These are phyloP conservation scores for Aspergillus incahuasiensis DNA, from an alignment of 495 filamentous ascomycete genomes.

Conservation along the genomic window DNA sequence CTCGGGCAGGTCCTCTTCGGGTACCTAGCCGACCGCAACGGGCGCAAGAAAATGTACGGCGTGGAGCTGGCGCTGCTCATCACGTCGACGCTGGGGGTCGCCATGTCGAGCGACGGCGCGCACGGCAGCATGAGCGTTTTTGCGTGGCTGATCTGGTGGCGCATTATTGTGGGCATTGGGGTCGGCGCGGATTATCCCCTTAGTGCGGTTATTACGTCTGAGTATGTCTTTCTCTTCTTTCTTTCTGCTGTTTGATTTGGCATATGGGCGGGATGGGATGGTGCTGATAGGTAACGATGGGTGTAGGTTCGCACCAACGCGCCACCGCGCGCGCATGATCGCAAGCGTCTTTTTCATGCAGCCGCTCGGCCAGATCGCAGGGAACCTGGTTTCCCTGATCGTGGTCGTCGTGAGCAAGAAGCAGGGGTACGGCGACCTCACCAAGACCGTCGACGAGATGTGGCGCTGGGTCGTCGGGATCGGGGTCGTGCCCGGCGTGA, in stretches of 20 bases:
- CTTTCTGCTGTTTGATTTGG: no score
- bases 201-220: slow-evolving; percentile 57
- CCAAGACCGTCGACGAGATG: slow-evolving; percentile 39
- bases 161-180: slow-evolving; percentile 52
- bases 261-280: no score
- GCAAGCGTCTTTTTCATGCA: slow-evolving; percentile 65
- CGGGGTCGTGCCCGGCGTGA: slow-evolving; percentile 54
- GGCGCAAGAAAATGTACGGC: slow-evolving; percentile 62
- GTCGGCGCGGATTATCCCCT: slow-evolving; percentile 55
- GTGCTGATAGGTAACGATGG: no score
- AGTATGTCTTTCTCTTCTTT: no score
- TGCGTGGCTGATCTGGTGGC: slow-evolving; percentile 56
- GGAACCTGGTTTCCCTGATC: slow-evolving; percentile 47
- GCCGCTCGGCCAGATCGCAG: slow-evolving; percentile 59
- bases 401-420: slow-evolving; percentile 36
- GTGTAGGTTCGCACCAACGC: slow-evolving; percentile 52
- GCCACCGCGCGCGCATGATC: slow-evolving; percentile 58
- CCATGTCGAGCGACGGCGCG: slow-evolving; percentile 38
- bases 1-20: slow-evolving; percentile 60
- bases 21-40: slow-evolving; percentile 55
- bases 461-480: slow-evolving; percentile 61
- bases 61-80: slow-evolving; percentile 58
- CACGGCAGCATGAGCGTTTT: slow-evolving; percentile 51
- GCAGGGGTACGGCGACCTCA: slow-evolving; percentile 28
- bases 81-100: slow-evolving; percentile 51